Percentiles rank a stretch among this genome's conserved stretches.
Evolutionary conservation across 768 basidiomycete genomes (phyloP).

Genomic region (Lentinula guzmanii): DNA sequence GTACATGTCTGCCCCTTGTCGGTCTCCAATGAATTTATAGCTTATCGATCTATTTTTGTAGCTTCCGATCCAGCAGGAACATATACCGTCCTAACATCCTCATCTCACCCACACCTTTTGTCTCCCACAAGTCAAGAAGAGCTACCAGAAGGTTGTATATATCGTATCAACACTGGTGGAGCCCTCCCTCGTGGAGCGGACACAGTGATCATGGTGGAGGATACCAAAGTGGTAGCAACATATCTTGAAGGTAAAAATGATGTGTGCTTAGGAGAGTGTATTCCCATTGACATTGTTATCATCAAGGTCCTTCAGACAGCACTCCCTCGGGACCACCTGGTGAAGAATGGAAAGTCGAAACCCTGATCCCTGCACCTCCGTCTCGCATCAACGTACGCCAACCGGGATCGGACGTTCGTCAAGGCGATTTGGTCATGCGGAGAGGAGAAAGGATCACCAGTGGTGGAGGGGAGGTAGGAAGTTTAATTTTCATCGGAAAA

Average conservation of each 20-base stretch:
- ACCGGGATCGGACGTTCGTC: conserved; percentile 67
- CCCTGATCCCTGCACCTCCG: conserved; percentile 54
- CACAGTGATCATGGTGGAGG: conserved; percentile 90
- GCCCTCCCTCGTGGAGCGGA: conserved; percentile 73
- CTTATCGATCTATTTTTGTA: conserved; percentile 18
- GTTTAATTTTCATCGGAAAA: conserved; percentile 72
- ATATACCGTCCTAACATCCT: conserved; percentile 62
- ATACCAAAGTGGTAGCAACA: conserved; percentile 69
- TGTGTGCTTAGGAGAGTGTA: neutral
- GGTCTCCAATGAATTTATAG: neutral
- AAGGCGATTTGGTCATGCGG: conserved; percentile 62
- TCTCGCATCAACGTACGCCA: conserved; percentile 66
- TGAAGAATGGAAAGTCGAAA: conserved; percentile 71
- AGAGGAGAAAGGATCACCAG: conserved; percentile 55
- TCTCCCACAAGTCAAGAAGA: conserved; percentile 40
- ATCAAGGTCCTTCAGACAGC: conserved; percentile 14
- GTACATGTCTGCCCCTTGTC: conserved; percentile 29
- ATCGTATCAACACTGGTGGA: conserved; percentile 83
- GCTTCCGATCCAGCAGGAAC: conserved; percentile 59
- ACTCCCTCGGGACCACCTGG: conserved; percentile 11
- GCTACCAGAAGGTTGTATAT: conserved; percentile 47
- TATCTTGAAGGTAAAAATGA: conserved; percentile 19
- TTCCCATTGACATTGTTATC: neutral
- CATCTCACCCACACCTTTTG: conserved; percentile 34
- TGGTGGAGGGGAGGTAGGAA: conserved; percentile 79